A percentile compares a stretch with the other conserved stretches of the same genome.
Conservation (phyloP, 2,329 filamentous ascomycete genomes). For the Colletotrichum theobromicola region DNA sequence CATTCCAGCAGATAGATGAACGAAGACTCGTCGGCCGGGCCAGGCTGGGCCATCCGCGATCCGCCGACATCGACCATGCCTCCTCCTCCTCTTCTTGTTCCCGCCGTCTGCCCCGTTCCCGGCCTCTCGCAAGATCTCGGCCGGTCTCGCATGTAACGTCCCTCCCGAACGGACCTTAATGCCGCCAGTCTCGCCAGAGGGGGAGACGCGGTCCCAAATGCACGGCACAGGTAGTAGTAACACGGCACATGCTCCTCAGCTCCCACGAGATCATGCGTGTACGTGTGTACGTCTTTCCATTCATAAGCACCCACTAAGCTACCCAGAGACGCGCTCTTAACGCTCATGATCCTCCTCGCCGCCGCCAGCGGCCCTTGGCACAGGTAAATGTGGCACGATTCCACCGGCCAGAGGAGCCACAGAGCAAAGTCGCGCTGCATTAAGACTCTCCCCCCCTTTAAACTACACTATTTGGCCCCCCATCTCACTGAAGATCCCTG, state of each 20-base stretch:
- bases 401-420: not conserved
- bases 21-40: not conserved
- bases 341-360: not conserved
- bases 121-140: not conserved
- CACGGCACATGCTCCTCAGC: not conserved
- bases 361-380: not conserved
- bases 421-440: not conserved
- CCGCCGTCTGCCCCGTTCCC: not conserved
- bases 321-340: not conserved
- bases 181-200: not conserved
- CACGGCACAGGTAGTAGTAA: not conserved
- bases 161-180: not conserved
- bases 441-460: not conserved
- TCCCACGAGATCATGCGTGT: not conserved
- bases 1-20: slow-evolving; percentile 16
- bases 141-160: not conserved
- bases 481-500: slow-evolving; percentile 13
- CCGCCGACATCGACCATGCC: not conserved
- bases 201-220: not conserved
- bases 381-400: slow-evolving; percentile 2
- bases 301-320: not conserved
- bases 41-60: not conserved
- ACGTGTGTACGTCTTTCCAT: not conserved
- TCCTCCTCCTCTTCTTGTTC: not conserved
- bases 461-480: not conserved